These are phyloP conservation scores for Medicago lupulina DNA, from an alignment of 306 rosid species.

Conservation along the genomic window DNA sequence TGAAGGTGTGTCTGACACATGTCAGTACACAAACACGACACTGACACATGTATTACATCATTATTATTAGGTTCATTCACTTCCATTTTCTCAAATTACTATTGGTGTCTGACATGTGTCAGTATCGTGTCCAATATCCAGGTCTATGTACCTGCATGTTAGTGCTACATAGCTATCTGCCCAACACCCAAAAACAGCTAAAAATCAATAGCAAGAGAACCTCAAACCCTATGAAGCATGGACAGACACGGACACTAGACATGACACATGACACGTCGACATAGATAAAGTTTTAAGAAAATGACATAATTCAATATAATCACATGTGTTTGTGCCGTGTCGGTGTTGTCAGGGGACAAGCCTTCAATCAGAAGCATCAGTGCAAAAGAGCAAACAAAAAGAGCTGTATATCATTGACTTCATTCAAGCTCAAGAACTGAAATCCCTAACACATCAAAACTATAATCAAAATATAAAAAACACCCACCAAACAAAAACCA, in stretches of 20 bases:
- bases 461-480: constrained; percentile 22
- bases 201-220: constrained; percentile 1
- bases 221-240: neutral
- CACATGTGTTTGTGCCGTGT: no score
- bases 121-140: no score
- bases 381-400: neutral
- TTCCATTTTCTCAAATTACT: neutral
- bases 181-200: neutral
- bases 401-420: constrained; percentile 2
- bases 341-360: no score
- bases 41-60: no score
- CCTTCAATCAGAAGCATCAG: no score
- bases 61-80: neutral
- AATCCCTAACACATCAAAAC: constrained; percentile 16
- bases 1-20: no score
- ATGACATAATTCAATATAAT: no score
- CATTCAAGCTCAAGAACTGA: constrained; percentile 30
- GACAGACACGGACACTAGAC: no score
- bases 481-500: neutral
- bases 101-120: neutral
- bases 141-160: neutral
- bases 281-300: no score
- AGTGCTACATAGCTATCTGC: neutral
- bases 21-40: no score
- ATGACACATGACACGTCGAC: no score